These are phyloP conservation scores for Dalbergia cochinchinensis DNA, from an alignment of 306 rosid genomes.

Conservation along the genomic window DNA sequence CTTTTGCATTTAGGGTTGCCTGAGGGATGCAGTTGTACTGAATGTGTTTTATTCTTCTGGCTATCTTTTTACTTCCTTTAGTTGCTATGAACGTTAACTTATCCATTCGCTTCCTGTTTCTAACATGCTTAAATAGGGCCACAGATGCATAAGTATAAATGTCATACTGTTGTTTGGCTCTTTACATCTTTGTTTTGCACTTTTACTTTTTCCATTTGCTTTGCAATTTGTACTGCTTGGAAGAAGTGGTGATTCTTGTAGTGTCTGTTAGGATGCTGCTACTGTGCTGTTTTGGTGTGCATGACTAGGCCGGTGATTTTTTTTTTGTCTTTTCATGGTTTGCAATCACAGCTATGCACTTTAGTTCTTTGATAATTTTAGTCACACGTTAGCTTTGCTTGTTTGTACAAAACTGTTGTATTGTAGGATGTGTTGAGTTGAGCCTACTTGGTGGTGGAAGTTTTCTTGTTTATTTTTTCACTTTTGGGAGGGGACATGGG, in stretches of 20 bases:
- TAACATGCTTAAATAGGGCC: neutral
- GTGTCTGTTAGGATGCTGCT: neutral
- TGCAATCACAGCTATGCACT: neutral
- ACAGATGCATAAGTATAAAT: neutral
- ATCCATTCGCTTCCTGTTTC: neutral
- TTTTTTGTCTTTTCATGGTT: neutral
- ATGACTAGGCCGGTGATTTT: constrained; percentile 7
- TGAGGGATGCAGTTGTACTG: constrained; percentile 9
- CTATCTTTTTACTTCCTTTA: neutral
- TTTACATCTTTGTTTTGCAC: too few relatives aligned
- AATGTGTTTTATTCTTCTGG: neutral
- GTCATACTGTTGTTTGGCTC: too few relatives aligned
- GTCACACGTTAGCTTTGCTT: constrained; percentile 13
- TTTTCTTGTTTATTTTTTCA: neutral
- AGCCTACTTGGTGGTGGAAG: neutral
- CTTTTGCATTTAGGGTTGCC: constrained; percentile 3
- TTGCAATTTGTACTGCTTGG: neutral
- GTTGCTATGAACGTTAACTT: constrained; percentile 22
- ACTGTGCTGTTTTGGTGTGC: constrained; percentile 9
- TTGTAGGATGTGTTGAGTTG: neutral
- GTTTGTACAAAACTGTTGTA: neutral
- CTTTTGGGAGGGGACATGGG: neutral
- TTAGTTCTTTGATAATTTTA: neutral
- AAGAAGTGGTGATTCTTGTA: neutral
- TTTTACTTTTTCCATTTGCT: too few relatives aligned